Evolutionary conservation across 768 basidiomycete species (phyloP).

Genomic region (Boletus patriciae): DNA sequence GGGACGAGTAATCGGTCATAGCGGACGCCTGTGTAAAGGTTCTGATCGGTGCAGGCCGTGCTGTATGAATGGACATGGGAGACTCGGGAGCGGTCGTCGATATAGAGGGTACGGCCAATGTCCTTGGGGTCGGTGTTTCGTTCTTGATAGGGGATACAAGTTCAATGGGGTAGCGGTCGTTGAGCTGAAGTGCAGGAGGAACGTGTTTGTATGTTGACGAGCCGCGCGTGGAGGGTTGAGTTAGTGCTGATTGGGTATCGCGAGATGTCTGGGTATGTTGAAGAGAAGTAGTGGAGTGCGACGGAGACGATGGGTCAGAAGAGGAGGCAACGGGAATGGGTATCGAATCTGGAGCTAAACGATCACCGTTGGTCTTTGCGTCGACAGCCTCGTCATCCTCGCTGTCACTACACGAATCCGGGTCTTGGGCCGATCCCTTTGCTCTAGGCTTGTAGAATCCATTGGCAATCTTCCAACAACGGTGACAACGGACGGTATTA

Average conservation of each 20-base stretch:
- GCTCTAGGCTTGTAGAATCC: conserved; percentile 48
- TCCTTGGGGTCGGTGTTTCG: conserved; percentile 36
- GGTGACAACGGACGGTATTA: conserved; percentile 89
- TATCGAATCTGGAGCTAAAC: conserved; percentile 17
- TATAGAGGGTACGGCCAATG: conserved; percentile 53
- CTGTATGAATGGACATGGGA: conserved; percentile 26
- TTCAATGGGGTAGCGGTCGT: conserved; percentile 22
- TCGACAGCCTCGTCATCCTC: conserved; percentile 32
- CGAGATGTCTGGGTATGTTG: conserved; percentile 27
- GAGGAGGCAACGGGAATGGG: conserved; percentile 9
- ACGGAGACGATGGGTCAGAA: conserved; percentile 16
- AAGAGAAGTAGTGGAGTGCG: conserved; percentile 42
- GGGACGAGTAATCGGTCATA: conserved; percentile 21
- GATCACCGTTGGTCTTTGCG: conserved; percentile 23
- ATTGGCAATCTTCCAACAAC: conserved; percentile 92
- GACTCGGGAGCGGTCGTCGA: conserved; percentile 50
- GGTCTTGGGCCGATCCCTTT: conserved; percentile 19
- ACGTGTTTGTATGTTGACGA: conserved; percentile 18
- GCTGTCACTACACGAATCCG: conserved; percentile 34
- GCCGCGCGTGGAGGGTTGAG: conserved; percentile 1
- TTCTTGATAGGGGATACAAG: conserved; percentile 10
- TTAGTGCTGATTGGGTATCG: conserved; percentile 26
- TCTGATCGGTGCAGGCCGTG: conserved; percentile 17
- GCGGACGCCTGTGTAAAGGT: conserved; percentile 9
- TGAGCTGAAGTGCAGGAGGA: conserved; percentile 33